Evolutionary conservation across 1,139 yeast genomes (phyloP).

Genomic region (Suhomyces choctaworum): DNA sequence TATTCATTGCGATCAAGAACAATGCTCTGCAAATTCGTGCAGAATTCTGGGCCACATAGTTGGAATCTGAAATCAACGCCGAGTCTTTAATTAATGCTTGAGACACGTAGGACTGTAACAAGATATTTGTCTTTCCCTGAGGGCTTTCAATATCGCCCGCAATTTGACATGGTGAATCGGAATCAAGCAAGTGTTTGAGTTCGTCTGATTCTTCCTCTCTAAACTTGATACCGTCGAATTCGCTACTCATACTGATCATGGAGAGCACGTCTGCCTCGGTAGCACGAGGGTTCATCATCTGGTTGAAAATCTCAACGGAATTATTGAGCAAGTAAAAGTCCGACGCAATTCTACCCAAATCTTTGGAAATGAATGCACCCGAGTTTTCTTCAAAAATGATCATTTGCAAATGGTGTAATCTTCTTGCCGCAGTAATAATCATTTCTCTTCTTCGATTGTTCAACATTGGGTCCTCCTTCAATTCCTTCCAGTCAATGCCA

Average conservation of each 20-base stretch:
- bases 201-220: conserved; percentile 87
- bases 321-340: conserved; percentile 87
- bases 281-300: conserved; percentile 78
- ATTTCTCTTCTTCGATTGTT: conserved; percentile 72
- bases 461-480: conserved; percentile 79
- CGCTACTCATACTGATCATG: conserved; percentile 89
- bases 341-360: conserved; percentile 90
- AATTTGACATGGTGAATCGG: conserved; percentile 74
- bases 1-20: conserved; percentile 78
- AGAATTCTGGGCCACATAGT: conserved; percentile 93
- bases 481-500: conserved; percentile 88
- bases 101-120: conserved; percentile 86
- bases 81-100: conserved; percentile 72
- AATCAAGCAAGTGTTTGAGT: conserved; percentile 60
- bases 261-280: conserved; percentile 91
- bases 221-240: conserved; percentile 85
- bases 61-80: conserved; percentile 80
- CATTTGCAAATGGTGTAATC: conserved; percentile 86
- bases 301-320: conserved; percentile 86
- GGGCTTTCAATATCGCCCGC: conserved; percentile 77
- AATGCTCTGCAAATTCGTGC: conserved; percentile 91
- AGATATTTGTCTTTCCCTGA: conserved; percentile 83
- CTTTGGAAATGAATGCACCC: conserved; percentile 78
- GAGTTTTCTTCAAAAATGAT: conserved; percentile 86
- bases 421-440: conserved; percentile 76